Evolutionary conservation across 331 rosid species (phyloP), one percentile per base, ranked within the genome.

Genomic region (Quercus phellos): DNA sequence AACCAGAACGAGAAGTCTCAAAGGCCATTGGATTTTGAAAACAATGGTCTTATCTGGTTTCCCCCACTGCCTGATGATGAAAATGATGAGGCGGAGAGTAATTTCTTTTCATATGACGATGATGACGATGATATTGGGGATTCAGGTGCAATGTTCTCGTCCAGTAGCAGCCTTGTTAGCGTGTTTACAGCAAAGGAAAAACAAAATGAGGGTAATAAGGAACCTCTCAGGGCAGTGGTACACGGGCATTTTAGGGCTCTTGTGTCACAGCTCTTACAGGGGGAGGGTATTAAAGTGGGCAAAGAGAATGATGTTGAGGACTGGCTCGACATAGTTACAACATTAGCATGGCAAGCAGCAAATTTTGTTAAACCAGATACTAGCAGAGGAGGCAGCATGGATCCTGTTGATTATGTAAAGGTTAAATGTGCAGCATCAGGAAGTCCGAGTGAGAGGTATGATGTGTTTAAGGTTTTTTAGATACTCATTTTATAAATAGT

Each of bases 361-460:
- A 90, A 80, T 88, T 95, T 87, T 88, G 94, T 95, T 80, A 91
- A 90, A 87, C 99, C 99, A 4, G 98, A 95, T 85, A 94, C 96
- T 51, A 89, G 99, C 84, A 83, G 82, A 83, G 99, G 99, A 72
- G 99, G 98, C 80, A 95, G 98, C 80, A 93, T 95, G 99, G 99
- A 95, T 87, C 98, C 99, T 64, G 96, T 82, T 78, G 86, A 88
- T 85, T 95, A 95, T 85, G 94, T 95, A 30, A 95, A 93, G 89
- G 92, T 95, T 83, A 95, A 95, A 88, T 92, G 98, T 73, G 3
- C 90, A 64, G 97, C 97, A 42, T 81, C 97, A 14, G 98, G 99
- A 83, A 87, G 75, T 71, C 96, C 96, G 30, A 85, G 86, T 77
- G 98, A 91, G 77, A 95, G 99, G 99, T 95, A 89, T 76, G 5